phyloP scores from a whole-genome alignment of 108 stramenopile species.

The Poteriospumella lacustris region DNA sequence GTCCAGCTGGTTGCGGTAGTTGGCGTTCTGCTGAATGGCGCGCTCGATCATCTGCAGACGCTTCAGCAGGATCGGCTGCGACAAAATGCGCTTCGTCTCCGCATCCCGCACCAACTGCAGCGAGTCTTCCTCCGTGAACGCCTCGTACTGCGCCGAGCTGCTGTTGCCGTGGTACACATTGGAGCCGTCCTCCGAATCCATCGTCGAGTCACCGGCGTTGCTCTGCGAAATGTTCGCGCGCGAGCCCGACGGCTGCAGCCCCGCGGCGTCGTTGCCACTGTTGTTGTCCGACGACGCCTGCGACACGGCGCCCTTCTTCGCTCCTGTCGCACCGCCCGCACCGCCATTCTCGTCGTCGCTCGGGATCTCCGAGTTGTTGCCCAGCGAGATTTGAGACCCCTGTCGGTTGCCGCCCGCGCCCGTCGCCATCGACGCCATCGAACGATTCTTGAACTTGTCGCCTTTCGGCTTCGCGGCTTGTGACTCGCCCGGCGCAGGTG shows the following conservation, averaged over 20 bases:
- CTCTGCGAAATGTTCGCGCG: neutral
- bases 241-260: neutral
- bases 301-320: too few relatives aligned
- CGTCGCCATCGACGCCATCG: neutral
- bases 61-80: neutral
- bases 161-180: too few relatives aligned
- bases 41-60: slow-evolving; percentile 37
- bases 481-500: neutral
- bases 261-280: neutral
- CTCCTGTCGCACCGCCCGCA: neutral
- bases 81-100: neutral
- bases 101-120: neutral
- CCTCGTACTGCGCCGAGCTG: neutral
- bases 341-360: neutral
- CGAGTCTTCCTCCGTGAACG: neutral
- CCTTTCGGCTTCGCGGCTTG: neutral
- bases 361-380: too few relatives aligned
- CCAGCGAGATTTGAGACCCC: too few relatives aligned
- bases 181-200: neutral
- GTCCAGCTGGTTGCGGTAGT: slow-evolving; percentile 30
- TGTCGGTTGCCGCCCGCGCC: neutral
- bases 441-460: neutral
- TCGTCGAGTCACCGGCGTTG: neutral
- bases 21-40: slow-evolving; percentile 42
- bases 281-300: neutral